Percentiles rank a stretch among this genome's conserved stretches.
phyloP scores from a whole-genome alignment of 345 rosid species.

The Geranium rotundifolium region DNA sequence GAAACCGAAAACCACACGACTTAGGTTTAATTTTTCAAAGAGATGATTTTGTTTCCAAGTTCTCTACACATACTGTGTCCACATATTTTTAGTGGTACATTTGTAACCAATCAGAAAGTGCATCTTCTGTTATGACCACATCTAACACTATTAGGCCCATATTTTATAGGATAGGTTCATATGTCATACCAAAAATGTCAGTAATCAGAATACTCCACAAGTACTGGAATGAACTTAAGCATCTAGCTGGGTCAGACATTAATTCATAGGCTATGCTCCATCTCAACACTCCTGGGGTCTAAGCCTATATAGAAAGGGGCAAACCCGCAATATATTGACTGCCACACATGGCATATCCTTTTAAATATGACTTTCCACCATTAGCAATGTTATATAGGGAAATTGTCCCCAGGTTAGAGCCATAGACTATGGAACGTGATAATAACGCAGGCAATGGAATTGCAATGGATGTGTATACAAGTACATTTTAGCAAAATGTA shows the following conservation, averaged over 20 bases:
- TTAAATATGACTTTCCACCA: background rate
- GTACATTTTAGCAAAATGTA: background rate
- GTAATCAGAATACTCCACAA: background rate
- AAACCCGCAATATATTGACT: background rate
- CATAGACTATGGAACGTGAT: background rate
- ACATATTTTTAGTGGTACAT: background rate
- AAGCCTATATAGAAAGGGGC: background rate
- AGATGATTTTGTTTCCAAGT: background rate
- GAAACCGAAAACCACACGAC: constrained; percentile 1
- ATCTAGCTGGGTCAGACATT: background rate
- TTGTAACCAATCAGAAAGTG: constrained; percentile 2
- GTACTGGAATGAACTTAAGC: background rate
- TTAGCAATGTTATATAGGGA: background rate
- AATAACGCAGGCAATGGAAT: background rate
- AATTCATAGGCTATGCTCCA: background rate
- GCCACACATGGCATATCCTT: background rate
- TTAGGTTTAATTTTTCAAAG: background rate
- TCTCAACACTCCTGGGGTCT: background rate
- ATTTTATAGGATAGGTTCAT: background rate
- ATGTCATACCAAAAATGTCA: background rate
- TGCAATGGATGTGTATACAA: background rate
- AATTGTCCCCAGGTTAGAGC: background rate
- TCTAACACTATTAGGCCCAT: background rate
- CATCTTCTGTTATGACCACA: background rate
- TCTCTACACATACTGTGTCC: background rate